A percentile compares a stretch with the other conserved stretches of the same genome.
Evolutionary conservation across 2,329 filamentous ascomycete species (phyloP).

Genomic region (Neonectria hederae): DNA sequence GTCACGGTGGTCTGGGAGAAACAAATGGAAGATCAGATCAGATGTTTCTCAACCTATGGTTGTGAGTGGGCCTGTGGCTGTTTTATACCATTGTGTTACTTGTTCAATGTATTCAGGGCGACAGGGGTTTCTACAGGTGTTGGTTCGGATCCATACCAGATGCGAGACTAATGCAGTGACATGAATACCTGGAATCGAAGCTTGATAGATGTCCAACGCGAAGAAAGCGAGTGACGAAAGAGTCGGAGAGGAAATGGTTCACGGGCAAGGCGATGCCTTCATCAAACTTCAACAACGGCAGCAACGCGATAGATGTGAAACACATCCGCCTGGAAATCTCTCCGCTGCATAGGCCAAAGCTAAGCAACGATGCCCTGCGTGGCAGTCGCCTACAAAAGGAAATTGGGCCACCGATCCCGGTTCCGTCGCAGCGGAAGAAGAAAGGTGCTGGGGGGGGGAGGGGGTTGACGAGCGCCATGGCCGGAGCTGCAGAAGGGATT

Average conservation of each 20-base stretch:
- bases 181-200: not conserved
- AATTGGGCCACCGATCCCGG: not conserved
- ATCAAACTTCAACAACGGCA: not conserved
- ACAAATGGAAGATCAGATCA: not conserved
- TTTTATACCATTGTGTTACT: not conserved
- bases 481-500: too few species aligned
- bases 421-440: not conserved
- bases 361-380: constrained; percentile 1
- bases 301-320: not conserved
- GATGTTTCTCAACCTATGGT: not conserved
- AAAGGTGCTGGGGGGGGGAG: not conserved
- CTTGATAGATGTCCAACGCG: not conserved
- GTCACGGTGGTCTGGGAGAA: not conserved
- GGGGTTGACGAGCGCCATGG: too few species aligned
- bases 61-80: not conserved
- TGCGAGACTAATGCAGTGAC: not conserved
- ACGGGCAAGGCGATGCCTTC: not conserved
- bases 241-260: not conserved
- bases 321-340: not conserved
- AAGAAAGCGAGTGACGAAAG: not conserved
- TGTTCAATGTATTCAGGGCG: not conserved
- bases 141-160: not conserved
- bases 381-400: not conserved
- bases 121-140: not conserved
- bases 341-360: not conserved